A percentile compares a stretch with the other conserved stretches of the same genome.
phyloP scores from a whole-genome alignment of 2,329 filamentous ascomycete species.

The Colletotrichum acutatum region DNA sequence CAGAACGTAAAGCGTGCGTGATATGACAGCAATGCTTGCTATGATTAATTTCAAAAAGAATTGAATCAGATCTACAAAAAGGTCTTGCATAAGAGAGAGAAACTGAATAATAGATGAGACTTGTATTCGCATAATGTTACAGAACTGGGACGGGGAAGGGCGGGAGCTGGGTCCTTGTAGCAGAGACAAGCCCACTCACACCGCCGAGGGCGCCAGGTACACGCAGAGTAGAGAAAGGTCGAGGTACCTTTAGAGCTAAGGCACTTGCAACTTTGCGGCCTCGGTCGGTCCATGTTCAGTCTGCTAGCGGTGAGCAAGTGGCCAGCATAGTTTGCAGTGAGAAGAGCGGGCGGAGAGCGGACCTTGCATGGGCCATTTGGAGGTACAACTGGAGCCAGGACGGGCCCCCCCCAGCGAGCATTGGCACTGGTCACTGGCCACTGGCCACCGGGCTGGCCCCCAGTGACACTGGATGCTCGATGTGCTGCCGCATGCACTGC shows the following conservation, averaged over 20 bases:
- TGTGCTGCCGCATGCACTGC: not conserved
- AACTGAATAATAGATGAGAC: constrained; percentile 16
- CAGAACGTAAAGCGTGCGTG: not conserved
- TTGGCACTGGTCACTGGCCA: constrained; percentile 17
- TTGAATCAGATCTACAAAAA: not conserved
- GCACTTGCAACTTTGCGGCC: constrained; percentile 3
- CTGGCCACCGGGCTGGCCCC: constrained; percentile 32
- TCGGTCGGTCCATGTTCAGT: not conserved
- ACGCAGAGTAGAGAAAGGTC: constrained; percentile 4
- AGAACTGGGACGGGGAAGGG: constrained; percentile 31
- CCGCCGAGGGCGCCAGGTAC: constrained; percentile 25
- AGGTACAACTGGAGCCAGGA: constrained; percentile 24
- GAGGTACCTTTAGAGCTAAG: not conserved
- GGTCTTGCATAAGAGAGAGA: constrained; percentile 16
- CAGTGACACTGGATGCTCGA: constrained; percentile 30
- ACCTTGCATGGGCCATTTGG: constrained; percentile 27
- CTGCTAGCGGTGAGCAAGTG: constrained; percentile 35
- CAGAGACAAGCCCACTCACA: constrained; percentile 25
- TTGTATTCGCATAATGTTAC: constrained; percentile 32
- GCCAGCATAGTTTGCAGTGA: constrained; percentile 4
- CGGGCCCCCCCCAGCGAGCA: constrained; percentile 29
- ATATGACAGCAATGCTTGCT: not conserved
- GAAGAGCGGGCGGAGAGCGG: constrained; percentile 30
- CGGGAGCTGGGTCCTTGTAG: constrained; percentile 30
- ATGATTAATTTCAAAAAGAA: not conserved